Percentiles rank a stretch among this genome's conserved stretches.
phyloP scores from a whole-genome alignment of 116 monocot genomes.

The Phalaenopsis hybrid region DNA sequence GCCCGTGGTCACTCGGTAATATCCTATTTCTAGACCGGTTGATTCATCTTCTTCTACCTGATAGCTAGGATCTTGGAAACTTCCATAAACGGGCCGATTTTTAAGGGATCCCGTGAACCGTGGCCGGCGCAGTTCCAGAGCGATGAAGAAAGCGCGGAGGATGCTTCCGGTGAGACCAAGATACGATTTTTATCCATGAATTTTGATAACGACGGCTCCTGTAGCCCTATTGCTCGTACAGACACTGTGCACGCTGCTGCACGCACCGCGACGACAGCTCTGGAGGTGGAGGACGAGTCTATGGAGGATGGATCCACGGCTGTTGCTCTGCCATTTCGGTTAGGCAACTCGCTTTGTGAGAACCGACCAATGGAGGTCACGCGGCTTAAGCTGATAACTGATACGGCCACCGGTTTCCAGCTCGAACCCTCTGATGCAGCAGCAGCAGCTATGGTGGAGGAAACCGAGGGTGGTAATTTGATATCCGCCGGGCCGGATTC shows the following conservation, averaged over 20 bases:
- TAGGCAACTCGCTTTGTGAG: conserved; percentile 26
- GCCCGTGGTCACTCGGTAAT: not conserved
- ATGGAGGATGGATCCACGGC: conserved; percentile 66
- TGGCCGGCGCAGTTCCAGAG: conserved; percentile 7
- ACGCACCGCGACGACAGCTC: not conserved
- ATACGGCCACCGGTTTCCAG: conserved; percentile 6
- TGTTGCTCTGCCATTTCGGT: conserved; percentile 43
- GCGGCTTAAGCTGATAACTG: conserved; percentile 31
- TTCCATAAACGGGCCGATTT: not conserved
- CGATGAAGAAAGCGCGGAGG: conserved; percentile 24
- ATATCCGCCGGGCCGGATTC: not conserved
- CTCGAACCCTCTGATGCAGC: not conserved
- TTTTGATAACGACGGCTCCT: not conserved
- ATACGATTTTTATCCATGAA: conserved; percentile 1
- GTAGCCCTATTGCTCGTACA: not conserved
- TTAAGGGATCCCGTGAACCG: not conserved
- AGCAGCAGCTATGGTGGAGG: conserved; percentile 13
- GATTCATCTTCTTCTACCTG: not conserved
- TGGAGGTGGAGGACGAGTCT: conserved; percentile 12
- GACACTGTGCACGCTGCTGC: not conserved
- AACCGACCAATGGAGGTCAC: conserved; percentile 30
- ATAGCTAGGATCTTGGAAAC: not conserved
- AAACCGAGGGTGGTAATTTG: conserved; percentile 6
- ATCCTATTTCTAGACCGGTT: not conserved
- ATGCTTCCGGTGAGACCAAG: conserved; percentile 4